Conservation (phyloP, 192 early-diverging fungal genomes). For the Coemansia sp. region DNA sequence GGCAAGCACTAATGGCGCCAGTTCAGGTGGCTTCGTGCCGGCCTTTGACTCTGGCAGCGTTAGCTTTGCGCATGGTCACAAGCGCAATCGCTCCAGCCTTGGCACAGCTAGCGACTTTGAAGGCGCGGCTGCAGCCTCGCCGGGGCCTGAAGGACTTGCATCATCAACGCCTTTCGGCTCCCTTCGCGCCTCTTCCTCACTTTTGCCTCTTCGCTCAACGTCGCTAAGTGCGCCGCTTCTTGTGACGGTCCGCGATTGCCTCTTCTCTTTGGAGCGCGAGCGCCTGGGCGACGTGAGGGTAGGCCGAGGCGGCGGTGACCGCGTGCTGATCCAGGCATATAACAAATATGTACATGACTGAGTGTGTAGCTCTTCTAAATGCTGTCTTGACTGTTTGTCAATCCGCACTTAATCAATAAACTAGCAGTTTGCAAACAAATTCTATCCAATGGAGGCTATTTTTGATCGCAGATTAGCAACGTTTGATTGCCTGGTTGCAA, state of each 20-base stretch:
- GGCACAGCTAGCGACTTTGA: slow-evolving; percentile 30
- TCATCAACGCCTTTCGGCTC: neutral
- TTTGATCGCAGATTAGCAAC: too few relatives aligned
- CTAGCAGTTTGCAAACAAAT: too few relatives aligned
- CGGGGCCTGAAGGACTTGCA: slow-evolving; percentile 10
- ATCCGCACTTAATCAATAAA: neutral
- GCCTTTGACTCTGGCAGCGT: neutral
- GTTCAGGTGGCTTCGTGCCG: neutral
- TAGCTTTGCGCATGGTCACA: slow-evolving; percentile 2
- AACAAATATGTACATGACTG: slow-evolving; percentile 12
- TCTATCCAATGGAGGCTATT: too few relatives aligned
- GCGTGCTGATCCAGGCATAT: slow-evolving; percentile 40
- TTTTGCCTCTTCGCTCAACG: slow-evolving; percentile 26
- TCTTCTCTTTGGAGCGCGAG: slow-evolving; percentile 73
- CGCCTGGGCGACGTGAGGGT: slow-evolving; percentile 35
- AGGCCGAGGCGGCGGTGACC: slow-evolving; percentile 37
- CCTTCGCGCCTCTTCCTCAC: slow-evolving; percentile 4
- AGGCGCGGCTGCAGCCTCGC: slow-evolving; percentile 8
- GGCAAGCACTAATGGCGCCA: too few relatives aligned
- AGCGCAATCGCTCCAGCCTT: slow-evolving; percentile 27
- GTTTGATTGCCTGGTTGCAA: too few relatives aligned
- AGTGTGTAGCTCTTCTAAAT: neutral
- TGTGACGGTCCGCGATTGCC: slow-evolving; percentile 68
- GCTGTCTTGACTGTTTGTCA: neutral
- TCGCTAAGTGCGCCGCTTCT: slow-evolving; percentile 42